Base-by-base conservation (phyloP, 306 rosid species). In the Casuarina equisetifolia region DNA sequence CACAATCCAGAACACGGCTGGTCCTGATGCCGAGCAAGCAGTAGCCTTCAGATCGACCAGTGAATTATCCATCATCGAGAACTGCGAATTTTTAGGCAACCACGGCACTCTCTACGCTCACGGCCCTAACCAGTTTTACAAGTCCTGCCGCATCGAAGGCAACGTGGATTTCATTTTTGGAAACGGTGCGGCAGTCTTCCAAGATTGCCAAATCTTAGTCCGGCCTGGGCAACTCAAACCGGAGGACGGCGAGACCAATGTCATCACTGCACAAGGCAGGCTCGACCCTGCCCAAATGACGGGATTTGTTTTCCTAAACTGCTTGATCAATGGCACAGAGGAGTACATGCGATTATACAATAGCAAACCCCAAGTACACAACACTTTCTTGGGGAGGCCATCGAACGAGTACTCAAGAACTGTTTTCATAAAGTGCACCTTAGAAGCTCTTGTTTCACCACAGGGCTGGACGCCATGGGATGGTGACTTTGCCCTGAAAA, bases 101-200 rank as follows among this genome's bases (percentile, higher is more conserved):
- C 99, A 95, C 71, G 99, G 92, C 42, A 92, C 99, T 3, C 89
- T 95, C 9, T 95, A 95, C n/a, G 99, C 92, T 5, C 97, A 84
- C 48, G 76, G 94, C 4, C 91, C 91, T 0, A 90, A 97, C 11
- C 99, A 95, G 39, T 88, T 92, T 61, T 95, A 95, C 83, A 95
- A 92, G 46, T 86, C 91, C 0, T 92, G 99, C 73, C 80, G 80
- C 19, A 92, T 95, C 3, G 16, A 69, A 6, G 99, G 97, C 77
- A 95, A 92, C 9, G 97, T 95, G 0, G 97, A 95, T 58, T 89
- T 92, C 89, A 92, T 95, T 51, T 95, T 95, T 0, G 99, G 99
- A 15, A 95, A 95, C 79, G 82, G 97, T 0, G 97, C 99, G 3
- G 43, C 97, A 0, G 2, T 95, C 9, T 91, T 95, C 79, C 89